Conservation (phyloP, 805 yeast species). For the Metschnikowia cubensis region DNA sequence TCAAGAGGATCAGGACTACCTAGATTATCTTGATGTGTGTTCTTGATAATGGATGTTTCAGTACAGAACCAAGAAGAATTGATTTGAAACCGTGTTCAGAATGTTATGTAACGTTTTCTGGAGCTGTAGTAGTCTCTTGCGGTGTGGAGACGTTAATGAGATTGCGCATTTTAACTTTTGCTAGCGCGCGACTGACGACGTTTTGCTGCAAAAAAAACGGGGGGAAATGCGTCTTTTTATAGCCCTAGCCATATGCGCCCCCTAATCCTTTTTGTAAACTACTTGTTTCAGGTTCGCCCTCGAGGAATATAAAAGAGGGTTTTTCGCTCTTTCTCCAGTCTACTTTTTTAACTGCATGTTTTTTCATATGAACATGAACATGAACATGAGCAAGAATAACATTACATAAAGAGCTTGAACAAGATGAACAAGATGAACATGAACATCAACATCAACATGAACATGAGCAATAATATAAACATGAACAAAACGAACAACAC, state of each 20-base stretch:
- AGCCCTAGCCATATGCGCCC: neutral
- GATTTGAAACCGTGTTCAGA: neutral
- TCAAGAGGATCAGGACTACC: no score
- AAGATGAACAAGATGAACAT: neutral
- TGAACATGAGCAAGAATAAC: neutral
- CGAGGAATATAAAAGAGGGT: neutral
- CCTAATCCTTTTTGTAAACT: neutral
- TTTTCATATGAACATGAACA: neutral
- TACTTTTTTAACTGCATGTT: no score
- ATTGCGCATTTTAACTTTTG: slow-evolving; percentile 1
- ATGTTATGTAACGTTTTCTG: neutral
- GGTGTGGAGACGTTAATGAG: neutral
- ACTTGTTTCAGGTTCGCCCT: neutral
- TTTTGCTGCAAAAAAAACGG: neutral
- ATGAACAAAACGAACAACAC: no score
- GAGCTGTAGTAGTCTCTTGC: neutral
- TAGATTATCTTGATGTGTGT: no score
- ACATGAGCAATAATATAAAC: no score
- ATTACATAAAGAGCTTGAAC: no score
- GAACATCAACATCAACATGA: no score
- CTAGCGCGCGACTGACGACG: neutral
- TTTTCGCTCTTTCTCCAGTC: neutral
- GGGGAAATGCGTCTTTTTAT: neutral
- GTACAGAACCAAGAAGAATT: no score
- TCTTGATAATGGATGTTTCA: no score